Base-by-base conservation (phyloP, 768 basidiomycete genomes). In the Panaeolus papilionaceus region DNA sequence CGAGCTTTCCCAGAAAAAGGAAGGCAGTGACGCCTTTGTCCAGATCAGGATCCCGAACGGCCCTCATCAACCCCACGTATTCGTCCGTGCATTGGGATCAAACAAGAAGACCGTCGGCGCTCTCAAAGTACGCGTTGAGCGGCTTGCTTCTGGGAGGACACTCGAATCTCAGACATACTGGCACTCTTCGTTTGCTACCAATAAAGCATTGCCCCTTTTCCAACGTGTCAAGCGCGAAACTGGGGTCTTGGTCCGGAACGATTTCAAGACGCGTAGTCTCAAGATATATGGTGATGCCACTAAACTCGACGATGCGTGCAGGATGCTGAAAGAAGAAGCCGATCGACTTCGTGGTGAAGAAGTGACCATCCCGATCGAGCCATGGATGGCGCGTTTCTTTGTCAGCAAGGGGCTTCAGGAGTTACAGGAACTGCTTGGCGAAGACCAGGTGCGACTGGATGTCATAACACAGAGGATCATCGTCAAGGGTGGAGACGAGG, bases 61-160 rank as follows among this genome's bases (percentile, higher is more conserved):
- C 23, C 64, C 65, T 51, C 64, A 64, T 38, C 44, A 64, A n/a
- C 63, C 64, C 45, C n/a, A 65, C 40, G 79, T 84, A 51, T 75
- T 77, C 16, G 80, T 89, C 49, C 80, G 76, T 4, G 79, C 89
- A n/a, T 70, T 78, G 0, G 88, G 89, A 0, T 78, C 84, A 14
- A 84, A 85, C 63, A 85, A 85, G 75, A 83, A 85, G 69, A 82
- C 81, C 1, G 81, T 85, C 0, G 89, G 89, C 1, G 79, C 82
- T 4, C 71, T 90, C 67, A 90, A 89, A 76, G 88, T 89, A 12
- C 78, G 88, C 63, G 85, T 87, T 0, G 89, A 90, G 73, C 83
- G 78, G 62, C 72, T 90, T 42, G 83, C 81, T 2, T 79, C 79
- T 26, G 89, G 89, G 5, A 83, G 86, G 45, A 83, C 75, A 39